Percentiles rank a stretch among this genome's conserved stretches.
Conservation (phyloP, 805 yeast genomes). For the Peterozyma toletana region DNA sequence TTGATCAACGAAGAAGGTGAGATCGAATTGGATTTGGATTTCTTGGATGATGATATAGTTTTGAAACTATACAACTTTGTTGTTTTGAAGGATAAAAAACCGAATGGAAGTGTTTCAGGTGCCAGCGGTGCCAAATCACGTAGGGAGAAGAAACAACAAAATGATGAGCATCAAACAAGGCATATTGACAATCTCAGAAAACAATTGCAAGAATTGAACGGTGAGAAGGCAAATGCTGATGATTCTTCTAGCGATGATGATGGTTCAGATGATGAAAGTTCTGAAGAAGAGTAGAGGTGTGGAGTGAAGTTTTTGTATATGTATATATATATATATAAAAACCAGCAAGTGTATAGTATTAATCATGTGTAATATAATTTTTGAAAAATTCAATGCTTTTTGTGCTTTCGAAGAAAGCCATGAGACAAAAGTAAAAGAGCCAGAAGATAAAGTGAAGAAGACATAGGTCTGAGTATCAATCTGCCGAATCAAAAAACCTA, state of each 20-base stretch:
- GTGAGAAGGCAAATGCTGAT: slow-evolving; percentile 13
- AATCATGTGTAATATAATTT: not conserved
- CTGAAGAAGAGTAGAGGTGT: slow-evolving; percentile 54
- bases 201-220: slow-evolving; percentile 60
- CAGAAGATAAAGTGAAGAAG: no score
- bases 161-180: slow-evolving; percentile 58
- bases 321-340: not conserved
- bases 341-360: slow-evolving; percentile 1
- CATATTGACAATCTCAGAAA: slow-evolving; percentile 68
- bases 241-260: slow-evolving; percentile 33
- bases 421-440: no score
- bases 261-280: slow-evolving; percentile 58
- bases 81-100: slow-evolving; percentile 35
- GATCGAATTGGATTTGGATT: slow-evolving; percentile 94
- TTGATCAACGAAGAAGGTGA: slow-evolving; percentile 70
- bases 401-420: no score
- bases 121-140: slow-evolving; percentile 18
- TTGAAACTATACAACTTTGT: slow-evolving; percentile 80
- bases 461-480: no score
- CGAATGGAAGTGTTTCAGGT: slow-evolving; percentile 1
- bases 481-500: no score
- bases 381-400: not conserved
- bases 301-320: slow-evolving; percentile 5
- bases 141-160: slow-evolving; percentile 48
- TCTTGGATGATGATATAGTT: slow-evolving; percentile 77